A percentile compares a stretch with the other conserved stretches of the same genome.
Evolutionary conservation across 1,284 basidiomycete species (phyloP).

Genomic region (Ustilago bromivora): DNA sequence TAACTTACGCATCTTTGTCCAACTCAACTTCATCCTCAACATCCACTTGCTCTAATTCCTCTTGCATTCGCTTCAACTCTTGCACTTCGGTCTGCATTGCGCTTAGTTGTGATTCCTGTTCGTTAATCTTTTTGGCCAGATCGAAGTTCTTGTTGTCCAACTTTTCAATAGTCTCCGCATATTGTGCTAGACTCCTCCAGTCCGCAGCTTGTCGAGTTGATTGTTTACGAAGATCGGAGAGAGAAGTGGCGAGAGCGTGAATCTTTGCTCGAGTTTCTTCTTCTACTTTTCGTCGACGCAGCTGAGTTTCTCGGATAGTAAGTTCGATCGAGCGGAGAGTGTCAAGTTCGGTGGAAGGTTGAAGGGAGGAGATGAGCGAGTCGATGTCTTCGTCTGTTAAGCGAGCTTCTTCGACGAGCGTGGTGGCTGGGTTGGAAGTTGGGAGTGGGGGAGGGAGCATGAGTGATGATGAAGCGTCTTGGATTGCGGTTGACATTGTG

Average conservation of each 20-base stretch:
- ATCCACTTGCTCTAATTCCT: constrained; percentile 55
- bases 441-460: constrained; percentile 18
- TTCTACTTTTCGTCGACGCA: constrained; percentile 14
- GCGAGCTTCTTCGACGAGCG: constrained; percentile 24
- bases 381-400: constrained; percentile 51
- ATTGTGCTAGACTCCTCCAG: constrained; percentile 52
- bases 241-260: constrained; percentile 38
- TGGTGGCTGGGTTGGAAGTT: neutral
- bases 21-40: constrained; percentile 55
- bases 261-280: constrained; percentile 46
- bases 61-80: constrained; percentile 39
- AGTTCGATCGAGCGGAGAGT: constrained; percentile 43
- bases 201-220: constrained; percentile 54
- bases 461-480: constrained; percentile 13
- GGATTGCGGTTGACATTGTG: constrained; percentile 11
- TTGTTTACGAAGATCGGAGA: constrained; percentile 49
- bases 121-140: constrained; percentile 62
- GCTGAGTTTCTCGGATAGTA: constrained; percentile 45
- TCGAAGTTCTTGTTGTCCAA: constrained; percentile 63
- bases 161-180: constrained; percentile 48
- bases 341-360: constrained; percentile 42
- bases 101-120: constrained; percentile 51
- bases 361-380: constrained; percentile 40
- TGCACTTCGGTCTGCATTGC: constrained; percentile 52
- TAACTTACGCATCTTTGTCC: constrained; percentile 60